Evolutionary conservation across 495 filamentous ascomycete genomes (phyloP), one percentile per base, ranked within the genome.

Genomic region (Symbiotaphrina buchneri): DNA sequence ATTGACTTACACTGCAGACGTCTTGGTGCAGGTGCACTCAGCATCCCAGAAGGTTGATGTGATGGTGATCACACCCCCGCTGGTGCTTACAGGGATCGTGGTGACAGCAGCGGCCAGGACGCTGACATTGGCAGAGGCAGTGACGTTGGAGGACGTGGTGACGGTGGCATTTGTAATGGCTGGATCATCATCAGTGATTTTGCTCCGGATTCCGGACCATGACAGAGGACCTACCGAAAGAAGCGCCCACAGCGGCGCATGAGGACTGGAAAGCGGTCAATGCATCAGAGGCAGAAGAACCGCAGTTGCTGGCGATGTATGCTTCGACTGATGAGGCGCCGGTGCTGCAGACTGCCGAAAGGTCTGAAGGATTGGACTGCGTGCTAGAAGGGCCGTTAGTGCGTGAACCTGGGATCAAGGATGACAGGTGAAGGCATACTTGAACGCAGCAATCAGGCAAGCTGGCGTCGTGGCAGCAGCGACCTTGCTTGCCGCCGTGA

Each of bases 361-460:
- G 30, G 17, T 38, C 29, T 10, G 18, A 4, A 14, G 35, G 35
- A 21, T 35, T 32, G 18, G 11, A 10, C 15, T 38, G 35, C 2
- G 19, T 33, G 16, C 30, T 33, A n/a, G n/a, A 5, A 32, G 7
- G 22, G 7, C 13, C 7, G 22, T 13, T 25, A 34, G 14, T 31
- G 10, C 4, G 19, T 34, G 5, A 30, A 14, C 28, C 7, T 10
- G 8, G 8, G 8, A 8, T 8, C 16, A 14, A 30, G 16, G n/a
- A 13, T 32, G 14, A 6, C 3, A 28, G 13, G 5, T 34, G 26
- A 34, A 21, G 10, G 29, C 35, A 16, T 21, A 38, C 35, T 28
- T 33, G 30, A 38, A 19, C 6, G 35, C 35, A 13, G 33, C 35
- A 5, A 38, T 11, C 10, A 38, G 29, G 23, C 35, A 38, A 10